Conservation (phyloP, 306 rosid genomes). For the Cucumis melo region DNA sequence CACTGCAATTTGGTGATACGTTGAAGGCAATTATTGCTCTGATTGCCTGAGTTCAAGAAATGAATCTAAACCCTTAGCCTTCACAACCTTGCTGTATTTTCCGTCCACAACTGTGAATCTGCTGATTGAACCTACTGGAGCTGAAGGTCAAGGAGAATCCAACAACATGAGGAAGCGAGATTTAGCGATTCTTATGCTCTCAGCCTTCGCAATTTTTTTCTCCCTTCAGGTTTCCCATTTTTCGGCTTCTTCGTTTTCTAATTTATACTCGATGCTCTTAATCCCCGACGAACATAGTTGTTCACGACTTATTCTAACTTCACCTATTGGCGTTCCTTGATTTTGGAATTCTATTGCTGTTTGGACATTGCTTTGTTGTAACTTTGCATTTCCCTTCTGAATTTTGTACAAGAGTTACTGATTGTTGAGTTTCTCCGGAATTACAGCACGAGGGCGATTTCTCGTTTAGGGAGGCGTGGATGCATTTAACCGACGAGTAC, state of each 20-base stretch:
- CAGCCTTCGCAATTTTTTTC: slow-evolving; percentile 94
- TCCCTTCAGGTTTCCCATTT: slow-evolving; percentile 58
- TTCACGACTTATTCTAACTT: background rate
- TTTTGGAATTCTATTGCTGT: background rate
- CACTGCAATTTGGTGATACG: background rate
- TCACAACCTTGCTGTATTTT: background rate
- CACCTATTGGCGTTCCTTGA: background rate
- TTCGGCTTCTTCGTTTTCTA: background rate
- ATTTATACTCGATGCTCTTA: background rate
- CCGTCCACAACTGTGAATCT: background rate
- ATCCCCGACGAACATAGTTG: background rate
- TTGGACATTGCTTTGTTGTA: background rate
- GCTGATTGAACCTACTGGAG: background rate
- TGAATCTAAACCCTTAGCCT: background rate
- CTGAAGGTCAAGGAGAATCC: background rate
- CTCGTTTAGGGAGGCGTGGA: slow-evolving; percentile 90
- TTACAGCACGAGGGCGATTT: slow-evolving; percentile 88
- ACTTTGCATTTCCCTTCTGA: background rate
- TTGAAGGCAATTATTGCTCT: background rate
- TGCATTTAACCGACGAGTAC: slow-evolving; percentile 81
- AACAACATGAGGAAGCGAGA: slow-evolving; percentile 90
- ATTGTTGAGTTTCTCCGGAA: background rate
- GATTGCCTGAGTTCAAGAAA: background rate
- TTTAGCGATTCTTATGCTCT: slow-evolving; percentile 94
- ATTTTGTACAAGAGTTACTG: background rate